Base-by-base conservation (phyloP, 805 yeast genomes). In the Saccharomycopsis sp. region DNA sequence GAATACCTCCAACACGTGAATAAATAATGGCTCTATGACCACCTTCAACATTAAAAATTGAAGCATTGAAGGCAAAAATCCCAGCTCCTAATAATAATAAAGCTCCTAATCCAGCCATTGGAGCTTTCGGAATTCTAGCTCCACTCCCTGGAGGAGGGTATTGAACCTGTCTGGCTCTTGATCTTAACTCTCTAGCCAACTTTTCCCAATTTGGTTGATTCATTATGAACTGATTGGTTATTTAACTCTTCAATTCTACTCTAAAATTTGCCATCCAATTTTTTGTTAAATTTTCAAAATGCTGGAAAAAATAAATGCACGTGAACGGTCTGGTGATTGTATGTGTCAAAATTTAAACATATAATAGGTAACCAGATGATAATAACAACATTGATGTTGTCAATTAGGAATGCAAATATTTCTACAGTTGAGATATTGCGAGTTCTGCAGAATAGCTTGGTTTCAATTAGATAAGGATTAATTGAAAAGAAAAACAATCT, bases 21-120 rank as follows among this genome's bases (percentile, higher is more conserved):
- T 92, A 92, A 29, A 92, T 73, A 55, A 92, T 88, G 14, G 96
- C 98, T 57, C 98, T 72, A 61, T 89, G 97, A 62, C 98, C 98
- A 76, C 98, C 98, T 62, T 92, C 97, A 45, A 92, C 98, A 58
- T 79, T 81, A 63, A 78, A 81, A 27, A 81, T 62, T 1, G 87
- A 67, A 31, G 74, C 63, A 51, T 77, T 74, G 29, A 72, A 48
- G 20, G 70, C 56, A 32, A 73, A 37, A 2, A 75, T 72, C 43
- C 75, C 79, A 39, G 74, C 78, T 40, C 78, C 81, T 3, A 79
- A 56, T 4, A 74, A 49, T 2, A 79, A 42, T 17, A 79, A 50
- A 3, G 84, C 83, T 28, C 81, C 82, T 17, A 70, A 51, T 4
- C 86, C 87, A 17, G 78, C 72, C 25, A 74, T 58, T 40, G 81